Evolutionary conservation across 345 rosid genomes (phyloP).

Genomic region (Rhodomyrtus tomentosa): DNA sequence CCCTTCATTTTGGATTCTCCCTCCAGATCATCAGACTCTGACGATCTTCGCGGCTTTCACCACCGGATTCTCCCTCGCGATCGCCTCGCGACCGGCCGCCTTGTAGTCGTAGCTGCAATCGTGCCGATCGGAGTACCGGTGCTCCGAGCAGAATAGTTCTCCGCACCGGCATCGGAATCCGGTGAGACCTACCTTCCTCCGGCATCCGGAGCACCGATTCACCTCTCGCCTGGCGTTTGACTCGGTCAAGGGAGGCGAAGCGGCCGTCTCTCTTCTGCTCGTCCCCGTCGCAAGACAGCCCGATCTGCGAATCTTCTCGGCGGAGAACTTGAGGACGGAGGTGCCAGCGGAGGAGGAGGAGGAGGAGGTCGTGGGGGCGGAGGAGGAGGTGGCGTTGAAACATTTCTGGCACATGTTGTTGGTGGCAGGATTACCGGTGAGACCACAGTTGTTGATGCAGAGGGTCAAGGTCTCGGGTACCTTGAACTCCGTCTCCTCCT

Average conservation of each 20-base stretch:
- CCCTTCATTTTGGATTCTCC: not conserved
- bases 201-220: conserved; percentile 84
- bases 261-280: conserved; percentile 2
- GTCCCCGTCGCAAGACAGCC: conserved; percentile 2
- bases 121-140: conserved; percentile 92
- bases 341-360: not conserved
- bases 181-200: conserved; percentile 83
- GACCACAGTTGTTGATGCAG: conserved; percentile 78
- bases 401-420: conserved; percentile 98
- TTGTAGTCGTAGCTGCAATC: conserved; percentile 92
- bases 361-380: not conserved
- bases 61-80: conserved; percentile 87
- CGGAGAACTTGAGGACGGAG: conserved; percentile 31
- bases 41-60: conserved; percentile 95
- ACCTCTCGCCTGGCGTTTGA: conserved; percentile 42
- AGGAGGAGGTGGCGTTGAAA: conserved; percentile 49
- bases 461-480: conserved; percentile 64
- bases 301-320: conserved; percentile 46
- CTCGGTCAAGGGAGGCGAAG: not conserved
- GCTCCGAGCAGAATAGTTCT: conserved; percentile 86
- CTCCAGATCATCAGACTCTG: conserved; percentile 35
- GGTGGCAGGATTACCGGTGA: conserved; percentile 79
- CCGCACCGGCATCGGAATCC: conserved; percentile 97
- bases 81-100: conserved; percentile 83
- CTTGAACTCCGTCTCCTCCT: conserved; percentile 94